Percentiles rank a stretch among this genome's conserved stretches.
These are phyloP conservation scores for Talaromyces sp. DNA, from an alignment of 2,329 filamentous ascomycete genomes.

Conservation along the genomic window DNA sequence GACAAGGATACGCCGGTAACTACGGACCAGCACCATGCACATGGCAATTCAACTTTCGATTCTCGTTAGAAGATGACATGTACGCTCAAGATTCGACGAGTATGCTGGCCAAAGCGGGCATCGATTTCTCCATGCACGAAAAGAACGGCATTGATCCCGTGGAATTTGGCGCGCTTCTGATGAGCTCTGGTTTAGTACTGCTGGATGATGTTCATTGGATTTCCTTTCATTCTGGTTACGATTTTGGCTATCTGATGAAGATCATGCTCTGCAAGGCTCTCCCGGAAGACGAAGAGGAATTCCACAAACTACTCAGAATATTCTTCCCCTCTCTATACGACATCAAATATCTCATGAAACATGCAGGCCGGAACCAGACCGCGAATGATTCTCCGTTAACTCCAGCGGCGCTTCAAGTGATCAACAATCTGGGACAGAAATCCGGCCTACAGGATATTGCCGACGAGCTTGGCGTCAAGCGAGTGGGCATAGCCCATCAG, in stretches of 20 bases:
- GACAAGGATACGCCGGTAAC: constrained; percentile 48
- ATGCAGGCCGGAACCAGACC: constrained; percentile 67
- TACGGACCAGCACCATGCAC: constrained; percentile 69
- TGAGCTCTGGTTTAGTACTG: constrained; percentile 85
- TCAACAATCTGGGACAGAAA: constrained; percentile 82
- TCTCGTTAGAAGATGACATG: constrained; percentile 93
- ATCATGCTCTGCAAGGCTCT: constrained; percentile 77
- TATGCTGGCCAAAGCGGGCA: constrained; percentile 83
- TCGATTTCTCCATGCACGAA: constrained; percentile 79
- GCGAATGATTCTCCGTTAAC: constrained; percentile 61
- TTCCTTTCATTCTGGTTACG: constrained; percentile 95
- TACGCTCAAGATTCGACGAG: constrained; percentile 94
- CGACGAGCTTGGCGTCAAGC: constrained; percentile 84
- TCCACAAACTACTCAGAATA: constrained; percentile 79
- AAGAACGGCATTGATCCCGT: constrained; percentile 85
- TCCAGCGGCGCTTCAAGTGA: constrained; percentile 62
- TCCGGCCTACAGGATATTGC: constrained; percentile 90
- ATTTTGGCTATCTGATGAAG: constrained; percentile 96
- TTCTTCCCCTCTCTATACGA: constrained; percentile 94
- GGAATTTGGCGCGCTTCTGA: constrained; percentile 82
- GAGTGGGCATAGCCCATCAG: constrained; percentile 81
- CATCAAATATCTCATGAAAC: constrained; percentile 95
- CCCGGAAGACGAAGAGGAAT: constrained; percentile 83
- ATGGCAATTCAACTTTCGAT: constrained; percentile 99
- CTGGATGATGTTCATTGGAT: constrained; percentile 90